Base-by-base conservation (phyloP, 805 yeast species). In the Saccharomycopsis sp. region DNA sequence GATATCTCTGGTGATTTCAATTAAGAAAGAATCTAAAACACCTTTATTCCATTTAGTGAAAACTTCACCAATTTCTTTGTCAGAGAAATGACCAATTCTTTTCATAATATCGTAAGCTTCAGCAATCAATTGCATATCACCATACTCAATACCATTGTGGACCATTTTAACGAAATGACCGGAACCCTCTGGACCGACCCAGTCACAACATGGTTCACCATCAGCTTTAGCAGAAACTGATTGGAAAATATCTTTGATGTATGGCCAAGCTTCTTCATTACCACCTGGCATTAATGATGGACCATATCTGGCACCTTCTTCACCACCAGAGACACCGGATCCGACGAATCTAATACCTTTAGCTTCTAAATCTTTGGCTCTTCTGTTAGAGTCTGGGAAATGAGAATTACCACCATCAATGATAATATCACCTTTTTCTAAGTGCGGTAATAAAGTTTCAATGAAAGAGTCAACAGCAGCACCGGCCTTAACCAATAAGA, bases 281-380 rank as follows among this genome's bases (percentile, higher is more conserved):
- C 98, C 98, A 79, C 98, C 98, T 56, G 98, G 98, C 98, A 89
- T 89, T 66, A 89, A 75, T 49, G 97, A 88, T 49, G 98, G 98
- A 59, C 98, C 98, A 67, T 83, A 76, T 70, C 98, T 85, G 57
- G 98, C 98, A 74, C 98, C 98, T 66, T 89, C 98, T 70, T 89
- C 98, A 74, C 98, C 98, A 68, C 98, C 98, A 54, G 97, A 89
- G 51, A 92, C 97, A 82, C 98, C 98, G 49, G 96, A 88, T 59
- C 98, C 98, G 50, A 89, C 97, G 54, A 86, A 92, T 51, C 76
- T 69, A 59, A 88, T 79, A 33, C 95, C 97, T 73, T 89, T 78
- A 43, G 66, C 70, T 64, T 81, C 77, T 63, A 89, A 76, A 62
- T 87, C 95, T 45, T 74, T 89, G 72, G 67, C 86, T 69, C 98